A percentile compares a stretch with the other conserved stretches of the same genome.
Conservation (phyloP, 1,139 yeast genomes). For the Hemisphaericaspora xylofermentans region DNA sequence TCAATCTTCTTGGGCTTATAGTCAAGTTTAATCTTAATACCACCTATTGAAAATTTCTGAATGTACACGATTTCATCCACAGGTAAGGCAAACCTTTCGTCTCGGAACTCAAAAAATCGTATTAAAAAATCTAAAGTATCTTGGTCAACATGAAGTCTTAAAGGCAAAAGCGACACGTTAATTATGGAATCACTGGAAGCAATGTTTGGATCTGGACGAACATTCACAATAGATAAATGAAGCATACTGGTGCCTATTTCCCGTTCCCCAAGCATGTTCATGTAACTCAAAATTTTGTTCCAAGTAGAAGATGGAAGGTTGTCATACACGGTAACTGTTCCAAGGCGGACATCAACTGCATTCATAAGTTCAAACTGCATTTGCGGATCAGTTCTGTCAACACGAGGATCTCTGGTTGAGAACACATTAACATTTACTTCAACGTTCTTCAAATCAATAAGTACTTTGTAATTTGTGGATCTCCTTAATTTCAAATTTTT, state of each 20-base stretch:
- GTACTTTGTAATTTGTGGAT: constrained; percentile 62
- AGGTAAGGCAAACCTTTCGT: constrained; percentile 61
- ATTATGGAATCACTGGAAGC: constrained; percentile 71
- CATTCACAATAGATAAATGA: constrained; percentile 50
- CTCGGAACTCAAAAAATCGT: constrained; percentile 80
- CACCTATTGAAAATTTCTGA: constrained; percentile 63
- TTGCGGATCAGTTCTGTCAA: constrained; percentile 21
- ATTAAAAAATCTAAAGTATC: constrained; percentile 84
- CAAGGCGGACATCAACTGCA: constrained; percentile 42
- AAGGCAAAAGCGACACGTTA: constrained; percentile 60
- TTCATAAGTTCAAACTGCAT: constrained; percentile 49
- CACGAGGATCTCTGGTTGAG: constrained; percentile 49
- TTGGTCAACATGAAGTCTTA: constrained; percentile 86
- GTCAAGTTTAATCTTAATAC: constrained; percentile 70
- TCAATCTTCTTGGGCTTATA: constrained; percentile 91
- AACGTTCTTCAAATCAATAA: constrained; percentile 55
- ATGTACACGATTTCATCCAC: constrained; percentile 61
- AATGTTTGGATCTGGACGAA: constrained; percentile 63
- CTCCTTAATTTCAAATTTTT: constrained; percentile 60
- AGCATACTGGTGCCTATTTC: constrained; percentile 72
- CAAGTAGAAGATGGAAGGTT: constrained; percentile 87
- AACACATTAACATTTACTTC: constrained; percentile 47
- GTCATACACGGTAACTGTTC: constrained; percentile 66
- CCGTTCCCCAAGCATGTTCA: constrained; percentile 66
- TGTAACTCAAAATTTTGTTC: constrained; percentile 78